phyloP scores from a whole-genome alignment of 495 filamentous ascomycete genomes.

The Penicillium salamii region DNA sequence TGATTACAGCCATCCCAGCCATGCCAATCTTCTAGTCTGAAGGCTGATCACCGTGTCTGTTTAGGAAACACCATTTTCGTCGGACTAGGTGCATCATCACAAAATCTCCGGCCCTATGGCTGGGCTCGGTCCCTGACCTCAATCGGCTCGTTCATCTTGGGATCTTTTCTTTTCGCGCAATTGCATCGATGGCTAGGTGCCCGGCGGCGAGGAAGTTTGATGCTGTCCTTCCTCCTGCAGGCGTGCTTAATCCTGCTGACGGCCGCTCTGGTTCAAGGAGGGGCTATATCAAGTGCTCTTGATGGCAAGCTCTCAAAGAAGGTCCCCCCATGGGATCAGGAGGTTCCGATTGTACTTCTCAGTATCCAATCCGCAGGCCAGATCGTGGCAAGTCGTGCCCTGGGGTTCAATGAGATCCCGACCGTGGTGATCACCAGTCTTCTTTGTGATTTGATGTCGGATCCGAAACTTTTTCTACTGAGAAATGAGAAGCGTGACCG shows the following conservation, averaged over 20 bases:
- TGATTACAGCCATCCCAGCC: background rate
- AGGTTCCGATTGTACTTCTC: slow-evolving; percentile 56
- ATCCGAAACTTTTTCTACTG: slow-evolving; percentile 50
- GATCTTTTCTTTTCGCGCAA: slow-evolving; percentile 45
- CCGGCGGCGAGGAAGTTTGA: slow-evolving; percentile 44
- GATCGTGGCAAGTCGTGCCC: slow-evolving; percentile 58
- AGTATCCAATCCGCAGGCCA: slow-evolving; percentile 68
- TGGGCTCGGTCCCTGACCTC: slow-evolving; percentile 58
- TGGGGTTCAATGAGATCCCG: slow-evolving; percentile 67
- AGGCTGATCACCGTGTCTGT: background rate
- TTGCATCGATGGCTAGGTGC: slow-evolving; percentile 28
- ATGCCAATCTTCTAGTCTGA: too few species aligned
- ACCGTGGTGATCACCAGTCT: slow-evolving; percentile 69
- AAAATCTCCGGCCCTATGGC: slow-evolving; percentile 48
- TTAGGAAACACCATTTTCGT: slow-evolving; percentile 62
- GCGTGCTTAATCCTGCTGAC: slow-evolving; percentile 51
- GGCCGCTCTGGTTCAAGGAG: slow-evolving; percentile 48
- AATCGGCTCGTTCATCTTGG: slow-evolving; percentile 50
- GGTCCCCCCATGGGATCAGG: slow-evolving; percentile 21
- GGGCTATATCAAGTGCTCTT: slow-evolving; percentile 36
- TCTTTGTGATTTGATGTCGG: slow-evolving; percentile 61
- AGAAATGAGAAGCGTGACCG: slow-evolving; percentile 65
- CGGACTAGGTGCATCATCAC: slow-evolving; percentile 55
- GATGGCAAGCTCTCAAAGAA: slow-evolving; percentile 1
- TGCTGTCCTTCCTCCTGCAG: slow-evolving; percentile 55